Base-by-base conservation (phyloP, 139 green algal species). In the Chlorella sp. region DNA sequence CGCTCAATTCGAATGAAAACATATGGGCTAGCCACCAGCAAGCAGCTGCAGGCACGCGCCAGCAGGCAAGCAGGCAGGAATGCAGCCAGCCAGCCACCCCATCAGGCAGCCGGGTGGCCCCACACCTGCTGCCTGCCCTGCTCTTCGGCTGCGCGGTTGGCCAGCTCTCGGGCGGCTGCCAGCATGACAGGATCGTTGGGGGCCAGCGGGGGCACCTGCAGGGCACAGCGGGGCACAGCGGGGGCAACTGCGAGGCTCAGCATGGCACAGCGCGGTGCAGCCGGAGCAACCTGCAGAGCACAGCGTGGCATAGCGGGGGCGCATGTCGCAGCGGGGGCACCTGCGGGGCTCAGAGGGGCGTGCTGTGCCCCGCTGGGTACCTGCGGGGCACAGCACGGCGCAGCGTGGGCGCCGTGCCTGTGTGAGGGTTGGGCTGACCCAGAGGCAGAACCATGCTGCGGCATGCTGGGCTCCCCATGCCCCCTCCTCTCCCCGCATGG, bases 121-220 rank as follows among this genome's bases (percentile, higher is more conserved):
- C 84, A 22, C 39, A 88, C 84, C 84, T 88, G 84, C 84, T 76
- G 84, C 39, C 84, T 26, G 1, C 84, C 68, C 84, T 88, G 84
- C 84, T 88, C 84, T 39, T 32, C 84, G 11, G 84, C 84, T 19
- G 84, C 84, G 3, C 64, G 84, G 30, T 26, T 80, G 3, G 84
- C 86, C 66, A 95, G 75, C 86, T 92, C 66, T 32, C 76, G 85
- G 9, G 92, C 92, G 34, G 92, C 92, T 12, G 78, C 76, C 60
- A 92, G 77, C 73, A 94, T 42, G 4, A 85, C 75, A 0, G 89
- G 77, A 76, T 92, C 68, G 40, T 77, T 73, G 34, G 81, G 64
- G 24, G 82, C 36, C 64, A 91, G 69, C 24, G 77, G 28, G 22
- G 57, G 26, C 77, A 73, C 71, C 78, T 84, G 40, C 91, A n/a